Base-by-base conservation (phyloP, 2,329 filamentous ascomycete species). In the Leptodontidium sp. region DNA sequence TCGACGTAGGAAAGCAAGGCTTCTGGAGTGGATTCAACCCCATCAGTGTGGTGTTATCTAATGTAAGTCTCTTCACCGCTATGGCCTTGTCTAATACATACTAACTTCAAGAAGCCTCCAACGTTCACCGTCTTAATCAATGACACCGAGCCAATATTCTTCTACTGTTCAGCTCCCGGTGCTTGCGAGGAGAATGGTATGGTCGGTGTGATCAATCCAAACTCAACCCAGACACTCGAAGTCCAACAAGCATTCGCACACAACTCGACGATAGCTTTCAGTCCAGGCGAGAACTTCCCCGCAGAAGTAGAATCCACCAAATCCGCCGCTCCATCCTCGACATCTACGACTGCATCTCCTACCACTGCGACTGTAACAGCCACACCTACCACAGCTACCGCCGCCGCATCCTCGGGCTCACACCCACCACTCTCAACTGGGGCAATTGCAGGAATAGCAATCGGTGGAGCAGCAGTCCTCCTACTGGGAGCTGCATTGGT, bases 161-260 rank as follows among this genome's bases (percentile, higher is more conserved):
- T 87, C 78, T 93, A 93, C 77, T 93, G 90, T 71, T 86, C 89
- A 0, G 91, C 90, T 0, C 84, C 87, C 0, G 85, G 83, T 0
- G 92, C 90, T 0, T 95, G 92, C 74, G 83, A 83, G 6, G 32
- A 70, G 2, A 85, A 90, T 62, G 84, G 86, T 38, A 95, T 94
- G 92, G 86, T 95, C n/a, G 92, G 92, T 2, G 90, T 87, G 0
- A 90, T 95, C 73, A 95, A 94, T 75, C 86, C 75, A 72, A 75
- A 76, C 47, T 50, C 70, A 8, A 74, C 72, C 8, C 63, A 75
- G 62, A 76, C 74, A 12, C 63, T 75, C 15, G 70, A 62, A 2
- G 65, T 66, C 21, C 75, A 76, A 68, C 43, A 69, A 57, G 63
- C 61, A 24, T 73, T 67, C 62, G 71, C 72, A 24, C 47, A 64